Evolutionary conservation across 192 early-diverging fungal genomes (phyloP).

Genomic region (Podila epigama): DNA sequence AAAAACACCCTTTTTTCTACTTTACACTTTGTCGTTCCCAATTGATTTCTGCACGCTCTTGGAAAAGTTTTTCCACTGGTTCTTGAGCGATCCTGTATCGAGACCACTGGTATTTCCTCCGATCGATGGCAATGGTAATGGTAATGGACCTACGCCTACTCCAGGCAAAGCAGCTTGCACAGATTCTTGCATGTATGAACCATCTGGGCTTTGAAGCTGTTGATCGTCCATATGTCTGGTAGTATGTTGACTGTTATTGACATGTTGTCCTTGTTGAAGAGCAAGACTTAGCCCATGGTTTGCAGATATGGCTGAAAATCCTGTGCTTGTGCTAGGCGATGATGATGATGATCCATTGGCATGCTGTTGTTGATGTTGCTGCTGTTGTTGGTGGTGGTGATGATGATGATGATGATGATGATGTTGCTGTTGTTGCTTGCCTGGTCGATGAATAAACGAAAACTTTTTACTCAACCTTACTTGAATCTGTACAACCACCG

Average conservation of each 20-base stretch:
- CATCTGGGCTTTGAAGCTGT: too few species aligned
- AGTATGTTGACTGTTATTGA: too few species aligned
- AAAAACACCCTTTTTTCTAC: too few species aligned
- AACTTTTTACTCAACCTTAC: constrained; percentile 32
- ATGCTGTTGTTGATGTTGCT: not conserved
- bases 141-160: too few species aligned
- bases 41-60: constrained; percentile 44
- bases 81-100: constrained; percentile 15
- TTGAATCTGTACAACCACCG: constrained; percentile 12
- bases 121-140: too few species aligned
- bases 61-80: constrained; percentile 34
- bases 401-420: not conserved
- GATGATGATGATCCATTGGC: not conserved
- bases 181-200: too few species aligned
- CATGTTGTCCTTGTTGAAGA: too few species aligned
- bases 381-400: not conserved
- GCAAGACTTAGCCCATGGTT: too few species aligned
- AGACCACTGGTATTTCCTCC: not conserved
- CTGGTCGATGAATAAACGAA: constrained; percentile 32
- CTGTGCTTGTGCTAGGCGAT: too few species aligned
- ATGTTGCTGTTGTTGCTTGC: not conserved
- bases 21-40: constrained; percentile 34
- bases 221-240: too few species aligned
- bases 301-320: too few species aligned
- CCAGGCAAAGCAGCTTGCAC: too few species aligned